Conservation (phyloP, 2,329 filamentous ascomycete species). For the Fusarium sulawesiense region DNA sequence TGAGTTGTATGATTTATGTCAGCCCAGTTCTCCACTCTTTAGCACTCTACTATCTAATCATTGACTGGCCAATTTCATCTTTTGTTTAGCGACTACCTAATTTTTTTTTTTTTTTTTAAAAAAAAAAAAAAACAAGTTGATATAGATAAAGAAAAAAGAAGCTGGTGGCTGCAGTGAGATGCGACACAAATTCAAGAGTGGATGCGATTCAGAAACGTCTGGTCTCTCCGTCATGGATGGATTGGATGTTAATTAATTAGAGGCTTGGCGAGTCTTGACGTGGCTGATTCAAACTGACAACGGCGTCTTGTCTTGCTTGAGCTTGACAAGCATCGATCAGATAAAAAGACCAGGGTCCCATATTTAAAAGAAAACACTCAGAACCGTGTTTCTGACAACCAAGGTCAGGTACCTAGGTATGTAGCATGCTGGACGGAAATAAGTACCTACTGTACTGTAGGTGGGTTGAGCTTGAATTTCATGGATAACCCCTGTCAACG, state of each 20-base stretch:
- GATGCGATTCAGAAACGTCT: conserved; percentile 11
- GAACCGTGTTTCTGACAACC: conserved; percentile 16
- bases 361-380: conserved; percentile 8
- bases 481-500: conserved; percentile 35
- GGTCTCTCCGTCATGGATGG: neutral
- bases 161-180: conserved; percentile 21
- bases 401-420: neutral
- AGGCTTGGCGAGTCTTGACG: neutral
- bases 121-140: too few relatives aligned
- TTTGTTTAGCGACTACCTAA: too few relatives aligned
- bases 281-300: conserved; percentile 11
- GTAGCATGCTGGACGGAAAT: conserved; percentile 10
- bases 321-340: neutral
- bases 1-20: conserved; percentile 7
- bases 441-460: neutral
- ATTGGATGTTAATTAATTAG: neutral
- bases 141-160: neutral
- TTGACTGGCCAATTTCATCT: neutral
- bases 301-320: neutral
- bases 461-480: conserved; percentile 5
- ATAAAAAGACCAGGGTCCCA: conserved; percentile 16
- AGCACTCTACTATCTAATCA: neutral
- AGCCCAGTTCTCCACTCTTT: conserved; percentile 3
- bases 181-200: conserved; percentile 22
- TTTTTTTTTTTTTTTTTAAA: too few relatives aligned